Conservation (phyloP, 2,329 filamentous ascomycete species). For the Monosporascus sp. region DNA sequence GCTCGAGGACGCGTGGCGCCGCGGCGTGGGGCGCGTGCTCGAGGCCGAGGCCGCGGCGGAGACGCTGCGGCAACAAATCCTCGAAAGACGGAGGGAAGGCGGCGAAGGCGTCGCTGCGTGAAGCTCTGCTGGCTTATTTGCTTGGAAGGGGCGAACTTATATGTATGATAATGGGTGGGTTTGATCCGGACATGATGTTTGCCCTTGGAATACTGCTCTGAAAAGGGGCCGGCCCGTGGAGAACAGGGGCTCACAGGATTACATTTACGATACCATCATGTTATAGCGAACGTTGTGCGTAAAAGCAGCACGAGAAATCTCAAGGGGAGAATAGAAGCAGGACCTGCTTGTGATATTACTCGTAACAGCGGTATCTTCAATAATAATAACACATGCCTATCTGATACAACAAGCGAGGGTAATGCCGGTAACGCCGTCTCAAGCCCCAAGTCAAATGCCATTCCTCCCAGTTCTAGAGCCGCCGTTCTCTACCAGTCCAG, state of each 20-base stretch:
- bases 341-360: not conserved
- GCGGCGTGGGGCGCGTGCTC: constrained; percentile 70
- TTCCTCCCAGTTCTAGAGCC: too few species aligned
- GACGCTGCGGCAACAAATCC: constrained; percentile 59
- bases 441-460: not conserved
- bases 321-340: too few species aligned
- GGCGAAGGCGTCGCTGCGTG: constrained; percentile 1
- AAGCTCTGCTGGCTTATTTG: not conserved
- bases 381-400: not conserved
- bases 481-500: not conserved
- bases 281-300: too few species aligned
- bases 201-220: too few species aligned
- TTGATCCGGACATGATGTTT: constrained; percentile 2
- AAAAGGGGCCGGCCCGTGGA: too few species aligned
- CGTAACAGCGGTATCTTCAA: not conserved
- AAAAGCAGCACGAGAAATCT: not conserved
- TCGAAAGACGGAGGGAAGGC: constrained; percentile 53
- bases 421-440: not conserved
- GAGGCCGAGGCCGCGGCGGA: constrained; percentile 86
- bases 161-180: not conserved
- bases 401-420: not conserved
- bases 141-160: not conserved
- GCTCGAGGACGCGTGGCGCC: constrained; percentile 74
- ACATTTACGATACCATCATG: too few species aligned
- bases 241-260: too few species aligned